These are phyloP conservation scores for Candida namnaoensis DNA, from an alignment of 805 yeast species.

Conservation along the genomic window DNA sequence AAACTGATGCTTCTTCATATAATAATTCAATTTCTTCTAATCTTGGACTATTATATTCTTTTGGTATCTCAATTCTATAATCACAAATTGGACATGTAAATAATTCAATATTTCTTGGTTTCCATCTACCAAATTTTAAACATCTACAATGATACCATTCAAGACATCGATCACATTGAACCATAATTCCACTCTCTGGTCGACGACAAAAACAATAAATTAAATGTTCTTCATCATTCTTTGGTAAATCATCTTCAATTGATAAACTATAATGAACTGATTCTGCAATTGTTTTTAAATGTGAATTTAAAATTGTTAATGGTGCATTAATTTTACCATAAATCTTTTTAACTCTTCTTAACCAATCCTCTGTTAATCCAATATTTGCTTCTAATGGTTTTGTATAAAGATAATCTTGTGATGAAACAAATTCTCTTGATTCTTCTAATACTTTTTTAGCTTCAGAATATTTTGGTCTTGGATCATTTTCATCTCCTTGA, in stretches of 20 bases:
- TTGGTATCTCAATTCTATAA: slow-evolving; percentile 19
- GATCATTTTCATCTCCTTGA: slow-evolving; percentile 21
- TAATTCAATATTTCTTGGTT: slow-evolving; percentile 20
- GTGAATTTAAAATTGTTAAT: slow-evolving; percentile 17
- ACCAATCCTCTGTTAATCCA: slow-evolving; percentile 27
- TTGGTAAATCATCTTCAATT: slow-evolving; percentile 9
- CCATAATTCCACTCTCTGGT: slow-evolving; percentile 53
- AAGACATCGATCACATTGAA: slow-evolving; percentile 59
- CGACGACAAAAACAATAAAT: slow-evolving; percentile 57
- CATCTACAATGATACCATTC: slow-evolving; percentile 69
- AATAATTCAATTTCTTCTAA: slow-evolving; percentile 22
- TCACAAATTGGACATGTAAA: slow-evolving; percentile 53
- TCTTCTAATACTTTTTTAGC: slow-evolving; percentile 18
- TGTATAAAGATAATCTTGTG: neutral
- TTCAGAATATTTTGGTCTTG: slow-evolving; percentile 21
- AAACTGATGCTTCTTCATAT: slow-evolving; percentile 16
- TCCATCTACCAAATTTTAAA: slow-evolving; percentile 30
- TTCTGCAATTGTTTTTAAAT: slow-evolving; percentile 15
- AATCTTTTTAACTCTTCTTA: slow-evolving; percentile 20
- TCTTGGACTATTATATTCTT: slow-evolving; percentile 24
- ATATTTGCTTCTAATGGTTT: slow-evolving; percentile 13
- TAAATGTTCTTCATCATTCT: slow-evolving; percentile 11
- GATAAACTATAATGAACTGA: slow-evolving; percentile 14
- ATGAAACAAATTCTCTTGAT: slow-evolving; percentile 4
- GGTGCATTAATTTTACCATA: slow-evolving; percentile 28